Percentiles rank a stretch among this genome's conserved stretches.
Conservation (phyloP, 805 yeast species). For the Wickerhamomyces tratensis region DNA sequence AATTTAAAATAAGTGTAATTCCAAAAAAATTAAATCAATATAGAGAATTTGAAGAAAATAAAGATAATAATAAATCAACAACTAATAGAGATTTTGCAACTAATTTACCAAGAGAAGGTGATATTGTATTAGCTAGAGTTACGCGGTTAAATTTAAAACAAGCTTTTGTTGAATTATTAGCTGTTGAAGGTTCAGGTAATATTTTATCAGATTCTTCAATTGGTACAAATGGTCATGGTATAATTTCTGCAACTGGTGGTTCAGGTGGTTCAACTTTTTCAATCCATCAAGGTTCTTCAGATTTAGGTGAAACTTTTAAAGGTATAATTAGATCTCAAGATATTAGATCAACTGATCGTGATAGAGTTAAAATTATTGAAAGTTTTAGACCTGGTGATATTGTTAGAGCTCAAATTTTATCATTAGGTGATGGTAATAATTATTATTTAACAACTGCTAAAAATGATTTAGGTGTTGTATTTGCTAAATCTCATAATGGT, state of each 20-base stretch:
- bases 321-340: constrained; percentile 85
- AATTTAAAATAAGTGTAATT: constrained; percentile 19
- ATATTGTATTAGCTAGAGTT: constrained; percentile 69
- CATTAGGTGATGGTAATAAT: constrained; percentile 89
- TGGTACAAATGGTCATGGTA: constrained; percentile 44
- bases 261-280: constrained; percentile 38
- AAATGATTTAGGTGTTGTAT: constrained; percentile 88
- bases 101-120: constrained; percentile 74
- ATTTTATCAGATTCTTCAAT: constrained; percentile 53
- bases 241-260: constrained; percentile 40
- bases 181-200: constrained; percentile 53
- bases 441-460: constrained; percentile 85
- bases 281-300: constrained; percentile 42
- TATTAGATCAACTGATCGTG: constrained; percentile 84
- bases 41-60: constrained; percentile 7
- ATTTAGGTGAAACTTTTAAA: constrained; percentile 80
- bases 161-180: constrained; percentile 69
- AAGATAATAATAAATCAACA: background rate
- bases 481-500: constrained; percentile 60
- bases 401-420: constrained; percentile 68
- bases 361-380: constrained; percentile 68
- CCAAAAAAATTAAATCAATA: constrained; percentile 9
- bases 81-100: constrained; percentile 24
- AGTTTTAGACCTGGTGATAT: constrained; percentile 90
- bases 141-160: constrained; percentile 57